Base-by-base conservation (phyloP, 2,329 filamentous ascomycete species). In the Botrytis elliptica region DNA sequence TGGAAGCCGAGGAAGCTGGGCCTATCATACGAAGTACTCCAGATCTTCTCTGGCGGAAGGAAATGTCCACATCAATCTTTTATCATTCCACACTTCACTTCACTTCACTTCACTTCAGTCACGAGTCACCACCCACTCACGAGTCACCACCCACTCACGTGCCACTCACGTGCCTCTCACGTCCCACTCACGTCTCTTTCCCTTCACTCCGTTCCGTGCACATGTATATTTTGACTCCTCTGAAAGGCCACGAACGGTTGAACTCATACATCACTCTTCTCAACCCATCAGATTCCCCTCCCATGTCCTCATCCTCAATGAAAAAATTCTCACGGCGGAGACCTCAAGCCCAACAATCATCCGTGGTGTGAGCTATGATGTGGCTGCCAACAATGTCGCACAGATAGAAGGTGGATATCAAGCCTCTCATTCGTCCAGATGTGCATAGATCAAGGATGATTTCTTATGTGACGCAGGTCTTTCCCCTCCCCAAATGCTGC, bases 331-430 rank as follows among this genome's bases (percentile, higher is more conserved):
- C 33, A 0, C 33, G 46, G 14, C 22, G 49, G 33, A 67, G 38
- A 20, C 29, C 29, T 29, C 29, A 29, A 42, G 20, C 29, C 52
- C 52, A 70, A 70, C 62, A 20, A n/a, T 38, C 14, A 38, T 63
- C 8, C 55, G 10, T 71, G 68, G 55, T 40, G 29, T 71, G 57
- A 64, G 40, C 59, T 64, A 42, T 69, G 66, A 69, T 57, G 66
- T 69, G 66, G 66, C 66, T 69, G 66, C 66, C 66, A 69, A 42
- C 65, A 55, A 68, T 55, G 65, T 68, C 52, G 46, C 65, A 68
- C 36, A 55, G 44, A 67, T 49, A 29, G 65, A 57, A 57, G 66
- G 66, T 68, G 66, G 66, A 57, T 18, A 55, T n/a, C 7, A 18
- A 8, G 12, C 36, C 16, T 42, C 66, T 69, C 7, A 57, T 69